Evolutionary conservation across 768 basidiomycete species (phyloP).

Genomic region (Termitomyces sp.): DNA sequence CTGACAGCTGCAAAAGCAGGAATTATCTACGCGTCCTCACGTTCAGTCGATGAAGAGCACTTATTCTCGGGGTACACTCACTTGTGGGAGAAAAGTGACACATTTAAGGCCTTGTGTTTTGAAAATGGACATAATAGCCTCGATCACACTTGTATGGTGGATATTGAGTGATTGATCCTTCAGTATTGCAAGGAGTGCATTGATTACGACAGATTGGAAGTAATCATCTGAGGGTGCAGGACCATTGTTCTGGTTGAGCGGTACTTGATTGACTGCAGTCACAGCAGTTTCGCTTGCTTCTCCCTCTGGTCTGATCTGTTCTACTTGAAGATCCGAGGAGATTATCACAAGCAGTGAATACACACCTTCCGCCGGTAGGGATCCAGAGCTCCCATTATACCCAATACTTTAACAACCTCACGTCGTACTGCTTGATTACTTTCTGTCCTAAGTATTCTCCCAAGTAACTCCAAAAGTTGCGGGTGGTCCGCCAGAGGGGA

Average conservation of each 20-base stretch:
- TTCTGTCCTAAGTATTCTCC: constrained; percentile 83
- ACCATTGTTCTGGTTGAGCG: constrained; percentile 56
- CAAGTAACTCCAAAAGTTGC: constrained; percentile 79
- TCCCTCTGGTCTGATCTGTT: constrained; percentile 49
- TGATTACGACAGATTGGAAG: constrained; percentile 95
- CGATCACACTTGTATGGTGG: constrained; percentile 91
- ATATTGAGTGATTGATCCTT: constrained; percentile 83
- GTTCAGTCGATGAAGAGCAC: not conserved
- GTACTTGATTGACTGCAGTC: constrained; percentile 63
- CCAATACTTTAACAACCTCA: constrained; percentile 92
- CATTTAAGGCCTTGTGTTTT: constrained; percentile 97
- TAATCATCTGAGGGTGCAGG: constrained; percentile 83
- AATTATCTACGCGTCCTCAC: constrained; percentile 57
- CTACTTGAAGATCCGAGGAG: constrained; percentile 26
- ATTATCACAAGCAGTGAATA: not conserved
- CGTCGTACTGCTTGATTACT: constrained; percentile 63
- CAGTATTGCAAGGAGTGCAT: constrained; percentile 77
- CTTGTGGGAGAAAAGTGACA: constrained; percentile 92
- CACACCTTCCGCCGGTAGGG: constrained; percentile 89
- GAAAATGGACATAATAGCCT: constrained; percentile 98
- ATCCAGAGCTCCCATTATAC: constrained; percentile 93
- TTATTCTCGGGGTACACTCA: constrained; percentile 21
- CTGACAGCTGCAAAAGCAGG: constrained; percentile 92
- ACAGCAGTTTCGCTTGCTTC: constrained; percentile 58
- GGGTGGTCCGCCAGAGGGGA: constrained; percentile 88